phyloP scores from a whole-genome alignment of 2,329 filamentous ascomycete species.

The Fusarium sp. region DNA sequence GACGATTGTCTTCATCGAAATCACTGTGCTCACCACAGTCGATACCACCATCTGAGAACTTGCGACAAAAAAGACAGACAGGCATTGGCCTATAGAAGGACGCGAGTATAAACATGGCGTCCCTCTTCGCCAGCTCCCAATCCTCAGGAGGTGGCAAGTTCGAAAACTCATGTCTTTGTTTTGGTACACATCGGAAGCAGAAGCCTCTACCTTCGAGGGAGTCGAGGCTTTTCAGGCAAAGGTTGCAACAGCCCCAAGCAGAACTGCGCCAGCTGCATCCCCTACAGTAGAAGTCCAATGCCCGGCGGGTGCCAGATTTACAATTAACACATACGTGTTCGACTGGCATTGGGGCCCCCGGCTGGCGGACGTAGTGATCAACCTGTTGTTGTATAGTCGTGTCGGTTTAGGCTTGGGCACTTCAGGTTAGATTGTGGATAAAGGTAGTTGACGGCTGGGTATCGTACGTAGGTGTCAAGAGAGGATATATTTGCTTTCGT shows the following conservation, averaged over 20 bases:
- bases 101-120: not conserved
- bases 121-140: not conserved
- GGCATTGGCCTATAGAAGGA: not conserved
- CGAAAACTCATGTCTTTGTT: not conserved
- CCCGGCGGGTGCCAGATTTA: not conserved
- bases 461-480: too few species aligned
- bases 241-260: not conserved
- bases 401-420: not conserved
- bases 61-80: not conserved
- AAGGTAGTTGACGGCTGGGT: not conserved
- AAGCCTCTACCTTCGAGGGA: not conserved
- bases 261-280: not conserved
- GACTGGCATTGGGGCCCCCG: not conserved
- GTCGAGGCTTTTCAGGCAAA: not conserved
- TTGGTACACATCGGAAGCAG: conserved; percentile 6
- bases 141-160: not conserved
- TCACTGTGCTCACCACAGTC: not conserved
- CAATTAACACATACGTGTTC: conserved; percentile 9
- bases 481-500: too few species aligned
- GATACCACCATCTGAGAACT: not conserved
- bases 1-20: not conserved
- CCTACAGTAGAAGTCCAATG: not conserved
- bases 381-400: not conserved
- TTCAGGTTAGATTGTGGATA: too few species aligned
- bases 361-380: not conserved